Evolutionary conservation across 306 rosid genomes (phyloP), one percentile per base, ranked within the genome.

Genomic region (Fragaria vesca): DNA sequence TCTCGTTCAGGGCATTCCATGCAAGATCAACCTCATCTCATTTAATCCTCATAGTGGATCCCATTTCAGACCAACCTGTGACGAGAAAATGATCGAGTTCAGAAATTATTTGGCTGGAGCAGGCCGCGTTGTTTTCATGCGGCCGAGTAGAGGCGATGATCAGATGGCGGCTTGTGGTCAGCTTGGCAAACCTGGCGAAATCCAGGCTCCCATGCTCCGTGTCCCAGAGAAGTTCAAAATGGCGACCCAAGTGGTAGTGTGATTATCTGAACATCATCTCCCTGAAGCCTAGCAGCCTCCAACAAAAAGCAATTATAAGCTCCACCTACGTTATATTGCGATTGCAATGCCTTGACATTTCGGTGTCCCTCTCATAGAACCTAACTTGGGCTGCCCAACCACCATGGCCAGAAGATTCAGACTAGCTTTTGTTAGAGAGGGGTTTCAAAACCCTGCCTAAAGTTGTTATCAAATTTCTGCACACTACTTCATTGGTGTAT

Each of bases 121-220:
- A 36, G 92, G 96, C 43, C 84, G 91, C 45, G 68, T 40, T 16
- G 98, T 92, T 24, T 87, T 94, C 76, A 54, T 92, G 78, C 81
- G 97, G 69, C 90, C 74, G 12, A 92, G 98, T 79, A 84, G 97
- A 84, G 97, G 97, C 11, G 93, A 94, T 62, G 98, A 94, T 83
- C 97, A 89, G 85, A 94, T 94, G 98, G 98, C 98, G 50, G 97
- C 98, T 17, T 94, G 98, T 72, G 98, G 98, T 81, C 98, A 94
- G 81, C 88, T 94, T 13, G 97, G 98, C 61, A 94, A 86, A 52
- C 94, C 91, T 17, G 92, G 97, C 48, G 78, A 78, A 68, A 69
- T 92, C 80, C 94, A 84, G 79, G 97, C 97, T 78, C 96, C 97
- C 7, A 67, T 90, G 77, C 91, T 94, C 8, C 93, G 93, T 13